Evolutionary conservation across 2,329 filamentous ascomycete genomes (phyloP).

Genomic region (Ophiostoma ips): DNA sequence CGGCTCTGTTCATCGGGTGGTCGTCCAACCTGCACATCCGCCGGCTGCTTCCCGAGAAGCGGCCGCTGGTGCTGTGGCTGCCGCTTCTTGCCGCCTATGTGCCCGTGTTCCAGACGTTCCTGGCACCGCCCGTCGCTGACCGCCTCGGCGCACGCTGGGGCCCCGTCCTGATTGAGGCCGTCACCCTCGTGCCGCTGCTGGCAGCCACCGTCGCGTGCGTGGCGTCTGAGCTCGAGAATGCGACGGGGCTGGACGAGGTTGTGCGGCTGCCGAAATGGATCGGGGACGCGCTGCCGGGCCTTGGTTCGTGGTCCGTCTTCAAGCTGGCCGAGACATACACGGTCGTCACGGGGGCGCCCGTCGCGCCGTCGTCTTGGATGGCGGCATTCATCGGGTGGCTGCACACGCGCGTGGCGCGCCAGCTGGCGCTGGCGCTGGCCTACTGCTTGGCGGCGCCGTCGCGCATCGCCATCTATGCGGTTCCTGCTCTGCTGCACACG

Average conservation of each 20-base stretch:
- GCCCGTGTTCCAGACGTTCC: conserved; percentile 40
- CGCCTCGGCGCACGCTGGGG: conserved; percentile 42
- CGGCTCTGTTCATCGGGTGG: conserved; percentile 58
- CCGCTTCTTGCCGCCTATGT: conserved; percentile 64
- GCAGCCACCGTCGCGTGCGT: conserved; percentile 49
- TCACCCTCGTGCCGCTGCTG: conserved; percentile 59
- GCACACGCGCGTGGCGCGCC: conserved; percentile 53
- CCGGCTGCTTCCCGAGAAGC: conserved; percentile 29
- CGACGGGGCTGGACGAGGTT: conserved; percentile 29
- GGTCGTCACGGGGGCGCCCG: conserved; percentile 6
- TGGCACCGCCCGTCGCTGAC: conserved; percentile 31
- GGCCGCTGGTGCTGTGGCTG: conserved; percentile 40
- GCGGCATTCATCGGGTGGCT: conserved; percentile 28
- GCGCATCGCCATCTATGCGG: conserved; percentile 47
- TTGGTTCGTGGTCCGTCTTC: conserved; percentile 53
- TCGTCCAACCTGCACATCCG: conserved; percentile 47
- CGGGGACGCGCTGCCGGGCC: conserved; percentile 49
- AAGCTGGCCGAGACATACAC: conserved; percentile 33
- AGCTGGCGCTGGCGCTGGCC: conserved; percentile 49
- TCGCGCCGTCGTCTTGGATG: conserved; percentile 36
- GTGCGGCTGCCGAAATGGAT: conserved; percentile 40
- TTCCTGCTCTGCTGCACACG: conserved; percentile 63
- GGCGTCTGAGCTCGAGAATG: conserved; percentile 49
- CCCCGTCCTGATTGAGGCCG: conserved; percentile 57
- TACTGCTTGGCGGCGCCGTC: conserved; percentile 60